These are phyloP conservation scores for Geotrichum restrictum DNA, from an alignment of 1,139 yeast genomes.

Conservation along the genomic window DNA sequence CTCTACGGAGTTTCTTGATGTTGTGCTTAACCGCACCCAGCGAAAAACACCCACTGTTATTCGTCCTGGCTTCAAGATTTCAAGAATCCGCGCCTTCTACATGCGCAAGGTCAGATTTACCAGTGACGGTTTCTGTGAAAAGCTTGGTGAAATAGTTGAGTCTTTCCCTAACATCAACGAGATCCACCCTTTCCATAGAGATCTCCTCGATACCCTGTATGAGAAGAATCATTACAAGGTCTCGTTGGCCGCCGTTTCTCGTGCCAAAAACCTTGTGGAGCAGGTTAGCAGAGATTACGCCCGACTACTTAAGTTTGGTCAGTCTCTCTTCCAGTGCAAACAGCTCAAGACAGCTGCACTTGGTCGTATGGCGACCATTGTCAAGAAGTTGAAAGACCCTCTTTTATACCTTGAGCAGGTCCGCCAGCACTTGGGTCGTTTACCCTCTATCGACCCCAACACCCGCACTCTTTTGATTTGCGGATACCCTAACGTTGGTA, in stretches of 20 bases:
- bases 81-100: constrained; percentile 95
- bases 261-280: constrained; percentile 90
- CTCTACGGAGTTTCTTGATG: constrained; percentile 89
- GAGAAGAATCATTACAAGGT: constrained; percentile 97
- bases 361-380: constrained; percentile 99
- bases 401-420: constrained; percentile 92
- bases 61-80: constrained; percentile 92
- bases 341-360: constrained; percentile 97
- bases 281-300: constrained; percentile 94
- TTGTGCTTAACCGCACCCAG: constrained; percentile 94
- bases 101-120: constrained; percentile 97
- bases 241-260: constrained; percentile 89
- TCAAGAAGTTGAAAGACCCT: constrained; percentile 92
- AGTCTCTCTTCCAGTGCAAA: constrained; percentile 95
- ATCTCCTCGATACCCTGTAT: constrained; percentile 92
- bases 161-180: constrained; percentile 97
- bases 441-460: constrained; percentile 96
- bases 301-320: constrained; percentile 92
- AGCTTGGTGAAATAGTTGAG: constrained; percentile 74
- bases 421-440: constrained; percentile 97
- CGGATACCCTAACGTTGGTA: constrained; percentile 99
- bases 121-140: constrained; percentile 92
- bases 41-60: constrained; percentile 97
- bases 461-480: constrained; percentile 95
- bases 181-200: constrained; percentile 97